Base-by-base conservation (phyloP, 768 basidiomycete species). In the Pholiota conissans region DNA sequence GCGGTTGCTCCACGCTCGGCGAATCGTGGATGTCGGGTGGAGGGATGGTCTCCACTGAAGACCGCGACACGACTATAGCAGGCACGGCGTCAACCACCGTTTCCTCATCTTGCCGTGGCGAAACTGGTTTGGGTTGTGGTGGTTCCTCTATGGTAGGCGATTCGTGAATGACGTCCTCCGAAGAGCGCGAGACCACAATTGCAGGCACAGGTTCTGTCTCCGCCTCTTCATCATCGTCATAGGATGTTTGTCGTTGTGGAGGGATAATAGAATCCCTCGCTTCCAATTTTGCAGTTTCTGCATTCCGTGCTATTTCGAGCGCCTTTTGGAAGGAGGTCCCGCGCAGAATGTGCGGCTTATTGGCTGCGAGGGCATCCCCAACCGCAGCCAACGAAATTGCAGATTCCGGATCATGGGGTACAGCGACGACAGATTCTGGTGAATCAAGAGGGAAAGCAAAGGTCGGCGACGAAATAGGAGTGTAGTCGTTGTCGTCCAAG, bases 231-330 rank as follows among this genome's bases (percentile, higher is more conserved):
- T 10, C 29, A 39, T 49, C 18, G 37, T 47, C 61, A 47, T 40
- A 13, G 39, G 46, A 30, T 28, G 14, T 55, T 34, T 26, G 29
- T 11, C 18, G 46, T 8, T 37, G 18, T 18, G 52, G 26, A 51
- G 62, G 56, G 49, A 65, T 30, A 27, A 61, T 58, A 24, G 64
- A 27, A 40, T 68, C 63, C 16, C 55, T 46, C 40, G 53, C 40
- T 54, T 64, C 62, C 58, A 61, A 56, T 28, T 68, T 67, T 22
- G 70, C 70, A 20, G 62, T 63, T 59, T 77, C 78, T 7, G 71
- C 72, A 66, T 73, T 76, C 26, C 72, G 66, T 10, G 79, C 78
- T 22, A 72, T 65, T 56, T 76, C 77, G 55, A 79, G 63, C n/a
- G 77, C 77, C 40, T 73, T 69, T 26, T 70, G 67, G 60, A 79